Evolutionary conservation across 116 monocot species (phyloP).

Genomic region (Iris pallida): DNA sequence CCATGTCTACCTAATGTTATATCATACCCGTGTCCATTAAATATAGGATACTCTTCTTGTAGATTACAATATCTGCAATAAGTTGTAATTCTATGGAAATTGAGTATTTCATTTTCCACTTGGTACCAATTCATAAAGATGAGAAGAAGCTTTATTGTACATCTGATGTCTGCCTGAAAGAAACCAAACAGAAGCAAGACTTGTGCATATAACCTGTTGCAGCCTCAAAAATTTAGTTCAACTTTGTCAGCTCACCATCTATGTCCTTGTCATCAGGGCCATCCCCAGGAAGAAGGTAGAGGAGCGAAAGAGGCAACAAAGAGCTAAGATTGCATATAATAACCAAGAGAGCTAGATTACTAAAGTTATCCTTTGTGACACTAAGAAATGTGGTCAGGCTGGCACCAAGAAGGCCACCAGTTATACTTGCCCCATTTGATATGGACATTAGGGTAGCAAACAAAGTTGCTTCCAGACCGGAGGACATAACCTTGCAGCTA

Average conservation of each 20-base stretch:
- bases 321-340: slow-evolving; percentile 91
- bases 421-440: slow-evolving; percentile 80
- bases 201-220: too few relatives aligned
- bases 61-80: too few relatives aligned
- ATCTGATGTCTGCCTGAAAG: too few relatives aligned
- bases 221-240: slow-evolving; percentile 31
- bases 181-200: too few relatives aligned
- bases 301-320: slow-evolving; percentile 81
- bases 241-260: slow-evolving; percentile 28
- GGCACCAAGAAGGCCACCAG: slow-evolving; percentile 83
- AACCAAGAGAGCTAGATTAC: slow-evolving; percentile 62
- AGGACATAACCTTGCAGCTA: slow-evolving; percentile 90
- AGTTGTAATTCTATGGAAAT: too few relatives aligned
- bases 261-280: slow-evolving; percentile 24
- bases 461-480: slow-evolving; percentile 90
- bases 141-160: too few relatives aligned
- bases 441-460: slow-evolving; percentile 98
- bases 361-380: slow-evolving; percentile 79
- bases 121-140: too few relatives aligned
- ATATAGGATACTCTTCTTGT: too few relatives aligned
- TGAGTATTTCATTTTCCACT: too few relatives aligned
- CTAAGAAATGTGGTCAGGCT: slow-evolving; percentile 75
- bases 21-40: too few relatives aligned
- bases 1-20: too few relatives aligned
- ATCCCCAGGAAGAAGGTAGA: slow-evolving; percentile 70